Percentiles rank a stretch among this genome's conserved stretches.
phyloP scores from a whole-genome alignment of 2,329 filamentous ascomycete genomes.

The Pseudocercospora vitis region DNA sequence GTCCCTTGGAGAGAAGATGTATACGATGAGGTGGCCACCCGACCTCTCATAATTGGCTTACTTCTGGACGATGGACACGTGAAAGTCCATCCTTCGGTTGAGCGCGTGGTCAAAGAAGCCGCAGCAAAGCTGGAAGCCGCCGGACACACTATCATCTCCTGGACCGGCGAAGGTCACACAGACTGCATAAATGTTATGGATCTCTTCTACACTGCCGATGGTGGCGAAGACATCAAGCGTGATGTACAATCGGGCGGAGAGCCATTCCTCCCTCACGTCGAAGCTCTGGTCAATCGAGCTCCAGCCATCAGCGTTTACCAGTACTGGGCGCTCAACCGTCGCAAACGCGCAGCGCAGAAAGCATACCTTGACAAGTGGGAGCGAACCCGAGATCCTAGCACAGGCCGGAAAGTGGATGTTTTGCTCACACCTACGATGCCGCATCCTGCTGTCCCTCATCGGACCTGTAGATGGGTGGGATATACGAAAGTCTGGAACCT shows the following conservation, averaged over 20 bases:
- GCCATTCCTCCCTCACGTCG: conserved; percentile 59
- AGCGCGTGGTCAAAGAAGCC: conserved; percentile 20
- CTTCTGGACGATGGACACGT: conserved; percentile 32
- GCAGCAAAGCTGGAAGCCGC: conserved; percentile 19
- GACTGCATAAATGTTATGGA: conserved; percentile 62
- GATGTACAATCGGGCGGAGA: conserved; percentile 59
- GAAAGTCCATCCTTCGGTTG: conserved; percentile 29
- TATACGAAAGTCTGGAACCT: conserved; percentile 39
- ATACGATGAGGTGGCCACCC: conserved; percentile 25
- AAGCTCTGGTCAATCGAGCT: conserved; percentile 55
- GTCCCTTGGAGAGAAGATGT: conserved; percentile 43
- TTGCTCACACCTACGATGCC: conserved; percentile 61
- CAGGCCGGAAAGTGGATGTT: conserved; percentile 54
- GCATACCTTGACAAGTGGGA: conserved; percentile 62
- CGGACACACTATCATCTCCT: conserved; percentile 46
- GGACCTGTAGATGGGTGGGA: conserved; percentile 32
- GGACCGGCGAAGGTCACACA: conserved; percentile 50
- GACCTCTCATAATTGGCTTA: conserved; percentile 29
- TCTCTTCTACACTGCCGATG: conserved; percentile 61
- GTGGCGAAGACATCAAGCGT: conserved; percentile 61
- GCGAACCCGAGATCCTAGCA: conserved; percentile 40
- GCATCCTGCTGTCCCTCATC: conserved; percentile 56
- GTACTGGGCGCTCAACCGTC: conserved; percentile 67
- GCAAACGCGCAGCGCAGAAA: conserved; percentile 56
- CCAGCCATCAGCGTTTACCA: conserved; percentile 60